A percentile compares a stretch with the other conserved stretches of the same genome.
phyloP scores from a whole-genome alignment of 306 rosid species.

The Quillaja saponaria region DNA sequence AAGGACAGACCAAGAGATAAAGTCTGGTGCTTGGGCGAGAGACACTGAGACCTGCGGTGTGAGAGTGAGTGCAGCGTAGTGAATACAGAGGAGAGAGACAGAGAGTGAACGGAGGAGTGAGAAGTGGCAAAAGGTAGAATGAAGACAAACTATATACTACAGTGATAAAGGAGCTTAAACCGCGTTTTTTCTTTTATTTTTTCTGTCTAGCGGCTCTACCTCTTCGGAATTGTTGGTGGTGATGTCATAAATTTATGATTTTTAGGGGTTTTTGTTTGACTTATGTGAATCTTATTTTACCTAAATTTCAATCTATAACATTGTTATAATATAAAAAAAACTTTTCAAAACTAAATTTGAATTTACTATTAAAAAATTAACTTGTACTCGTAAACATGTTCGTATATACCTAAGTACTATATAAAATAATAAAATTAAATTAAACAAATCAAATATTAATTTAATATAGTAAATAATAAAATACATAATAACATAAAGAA shows the following conservation, averaged over 20 bases:
- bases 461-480: no score
- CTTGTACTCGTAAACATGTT: no score
- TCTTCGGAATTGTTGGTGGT: constrained; percentile 29
- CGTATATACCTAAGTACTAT: no score
- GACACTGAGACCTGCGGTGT: background rate
- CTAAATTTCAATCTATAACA: no score
- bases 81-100: constrained; percentile 4
- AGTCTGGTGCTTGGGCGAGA: background rate
- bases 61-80: background rate
- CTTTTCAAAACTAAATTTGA: no score
- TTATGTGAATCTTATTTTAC: no score
- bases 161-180: constrained; percentile 19
- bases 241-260: constrained; percentile 15
- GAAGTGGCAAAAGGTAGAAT: constrained; percentile 33
- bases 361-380: no score
- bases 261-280: no score
- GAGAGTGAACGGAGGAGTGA: constrained; percentile 34
- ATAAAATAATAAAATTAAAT: no score
- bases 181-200: constrained; percentile 32
- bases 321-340: no score
- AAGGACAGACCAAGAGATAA: background rate
- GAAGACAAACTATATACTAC: constrained; percentile 10
- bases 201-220: background rate
- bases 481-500: no score
- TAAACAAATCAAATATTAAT: no score